Conservation (phyloP, 768 basidiomycete species). For the Suillus americanus region DNA sequence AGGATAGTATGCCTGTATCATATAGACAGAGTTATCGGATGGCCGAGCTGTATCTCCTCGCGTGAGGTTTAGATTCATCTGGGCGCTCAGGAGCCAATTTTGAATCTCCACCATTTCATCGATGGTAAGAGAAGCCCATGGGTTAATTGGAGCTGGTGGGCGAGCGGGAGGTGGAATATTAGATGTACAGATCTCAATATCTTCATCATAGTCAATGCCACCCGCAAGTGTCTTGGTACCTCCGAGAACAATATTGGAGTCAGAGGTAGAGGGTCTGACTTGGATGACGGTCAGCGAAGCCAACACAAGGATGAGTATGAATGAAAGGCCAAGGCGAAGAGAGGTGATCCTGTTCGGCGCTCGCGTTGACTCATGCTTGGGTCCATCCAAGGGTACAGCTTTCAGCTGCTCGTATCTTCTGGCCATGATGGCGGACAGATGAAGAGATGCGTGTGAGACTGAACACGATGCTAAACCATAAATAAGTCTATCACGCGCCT, state of each 20-base stretch:
- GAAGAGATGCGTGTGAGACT: neutral
- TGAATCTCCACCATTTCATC: constrained; percentile 43
- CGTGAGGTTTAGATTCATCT: constrained; percentile 50
- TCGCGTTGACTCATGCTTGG: neutral
- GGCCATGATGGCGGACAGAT: constrained; percentile 16
- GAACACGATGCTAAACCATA: neutral
- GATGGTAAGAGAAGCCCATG: constrained; percentile 52
- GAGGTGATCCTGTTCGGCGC: constrained; percentile 3
- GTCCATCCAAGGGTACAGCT: neutral
- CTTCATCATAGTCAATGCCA: constrained; percentile 5
- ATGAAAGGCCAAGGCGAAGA: constrained; percentile 14
- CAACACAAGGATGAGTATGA: constrained; percentile 15
- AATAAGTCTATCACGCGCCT: neutral
- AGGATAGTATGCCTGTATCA: constrained; percentile 51
- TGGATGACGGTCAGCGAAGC: constrained; percentile 14
- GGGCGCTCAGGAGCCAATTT: constrained; percentile 44
- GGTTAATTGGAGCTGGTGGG: constrained; percentile 45
- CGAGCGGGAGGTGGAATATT: constrained; percentile 30
- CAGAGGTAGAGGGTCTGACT: constrained; percentile 2
- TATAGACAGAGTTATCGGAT: constrained; percentile 51
- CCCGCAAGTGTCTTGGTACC: neutral
- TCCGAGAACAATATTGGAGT: neutral
- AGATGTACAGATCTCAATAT: constrained; percentile 36
- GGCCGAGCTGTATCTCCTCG: constrained; percentile 26
- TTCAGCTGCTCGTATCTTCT: constrained; percentile 21